Evolutionary conservation across 2,329 filamentous ascomycete genomes (phyloP).

Genomic region (Didymella pinodella): DNA sequence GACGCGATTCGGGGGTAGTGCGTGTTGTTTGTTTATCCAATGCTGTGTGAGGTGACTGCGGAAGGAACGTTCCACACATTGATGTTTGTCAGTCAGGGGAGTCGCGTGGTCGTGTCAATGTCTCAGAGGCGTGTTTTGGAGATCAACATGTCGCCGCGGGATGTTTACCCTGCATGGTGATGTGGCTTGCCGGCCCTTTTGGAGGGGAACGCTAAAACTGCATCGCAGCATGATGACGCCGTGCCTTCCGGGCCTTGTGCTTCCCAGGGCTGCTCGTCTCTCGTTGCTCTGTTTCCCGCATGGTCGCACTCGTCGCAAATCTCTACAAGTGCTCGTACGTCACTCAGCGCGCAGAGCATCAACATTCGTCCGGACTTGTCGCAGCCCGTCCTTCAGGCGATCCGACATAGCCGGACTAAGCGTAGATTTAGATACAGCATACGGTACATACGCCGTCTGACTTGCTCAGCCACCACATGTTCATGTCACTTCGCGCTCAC

Average conservation of each 20-base stretch:
- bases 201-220: conserved; percentile 4
- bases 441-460: conserved; percentile 18
- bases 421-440: conserved; percentile 11
- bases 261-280: not conserved
- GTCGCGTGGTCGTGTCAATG: conserved; percentile 4
- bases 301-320: not conserved
- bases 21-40: not conserved
- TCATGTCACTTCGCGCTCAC: conserved; percentile 20
- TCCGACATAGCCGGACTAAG: conserved; percentile 20
- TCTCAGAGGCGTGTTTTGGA: conserved; percentile 4
- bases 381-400: conserved; percentile 12
- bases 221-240: conserved; percentile 18
- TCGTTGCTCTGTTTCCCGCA: not conserved
- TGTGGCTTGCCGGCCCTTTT: conserved; percentile 6
- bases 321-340: not conserved
- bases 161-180: conserved; percentile 16
- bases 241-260: conserved; percentile 10
- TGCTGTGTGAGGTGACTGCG: not conserved
- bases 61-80: not conserved
- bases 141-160: conserved; percentile 1
- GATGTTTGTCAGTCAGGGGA: not conserved
- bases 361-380: conserved; percentile 5
- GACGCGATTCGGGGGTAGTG: not conserved
- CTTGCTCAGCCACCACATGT: conserved; percentile 19
- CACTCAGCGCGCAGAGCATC: not conserved